Evolutionary conservation across 768 basidiomycete genomes (phyloP).

Genomic region (Gelatoporia subvermispora): DNA sequence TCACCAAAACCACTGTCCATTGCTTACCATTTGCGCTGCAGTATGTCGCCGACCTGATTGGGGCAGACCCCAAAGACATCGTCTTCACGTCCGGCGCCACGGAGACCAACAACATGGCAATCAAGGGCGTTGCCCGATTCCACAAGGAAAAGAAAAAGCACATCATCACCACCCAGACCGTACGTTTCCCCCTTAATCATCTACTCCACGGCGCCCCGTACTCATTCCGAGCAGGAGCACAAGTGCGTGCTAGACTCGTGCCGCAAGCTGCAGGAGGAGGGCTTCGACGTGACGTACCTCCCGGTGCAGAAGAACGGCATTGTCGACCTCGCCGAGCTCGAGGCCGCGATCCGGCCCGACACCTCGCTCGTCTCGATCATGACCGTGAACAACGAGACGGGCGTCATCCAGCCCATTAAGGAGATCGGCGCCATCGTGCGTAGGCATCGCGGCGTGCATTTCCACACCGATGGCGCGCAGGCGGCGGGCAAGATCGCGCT

Average conservation of each 20-base stretch:
- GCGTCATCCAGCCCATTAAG: slow-evolving; percentile 94
- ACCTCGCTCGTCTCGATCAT: slow-evolving; percentile 95
- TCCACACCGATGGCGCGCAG: slow-evolving; percentile 98
- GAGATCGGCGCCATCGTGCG: slow-evolving; percentile 87
- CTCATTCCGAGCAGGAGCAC: slow-evolving; percentile 65
- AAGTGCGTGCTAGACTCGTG: slow-evolving; percentile 99
- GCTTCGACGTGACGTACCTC: slow-evolving; percentile 97
- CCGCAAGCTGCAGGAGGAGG: slow-evolving; percentile 91
- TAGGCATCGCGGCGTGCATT: slow-evolving; percentile 85
- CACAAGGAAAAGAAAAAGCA: slow-evolving; percentile 91
- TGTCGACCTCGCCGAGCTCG: slow-evolving; percentile 72
- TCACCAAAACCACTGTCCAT: neutral
- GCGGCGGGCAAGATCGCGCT: slow-evolving; percentile 88
- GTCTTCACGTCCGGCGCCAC: slow-evolving; percentile 98
- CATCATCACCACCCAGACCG: slow-evolving; percentile 92
- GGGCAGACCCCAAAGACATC: slow-evolving; percentile 92
- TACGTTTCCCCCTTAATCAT: slow-evolving; percentile 31
- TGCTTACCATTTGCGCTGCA: slow-evolving; percentile 26
- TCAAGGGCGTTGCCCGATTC: slow-evolving; percentile 96
- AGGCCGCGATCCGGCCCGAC: slow-evolving; percentile 85
- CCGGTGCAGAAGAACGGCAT: slow-evolving; percentile 87
- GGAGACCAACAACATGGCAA: slow-evolving; percentile 94
- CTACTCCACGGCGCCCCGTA: neutral
- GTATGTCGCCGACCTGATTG: slow-evolving; percentile 89
- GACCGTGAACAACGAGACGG: slow-evolving; percentile 99